These are phyloP conservation scores for Agrostemma githago DNA, from an alignment of 148 eudicot species.

Conservation along the genomic window DNA sequence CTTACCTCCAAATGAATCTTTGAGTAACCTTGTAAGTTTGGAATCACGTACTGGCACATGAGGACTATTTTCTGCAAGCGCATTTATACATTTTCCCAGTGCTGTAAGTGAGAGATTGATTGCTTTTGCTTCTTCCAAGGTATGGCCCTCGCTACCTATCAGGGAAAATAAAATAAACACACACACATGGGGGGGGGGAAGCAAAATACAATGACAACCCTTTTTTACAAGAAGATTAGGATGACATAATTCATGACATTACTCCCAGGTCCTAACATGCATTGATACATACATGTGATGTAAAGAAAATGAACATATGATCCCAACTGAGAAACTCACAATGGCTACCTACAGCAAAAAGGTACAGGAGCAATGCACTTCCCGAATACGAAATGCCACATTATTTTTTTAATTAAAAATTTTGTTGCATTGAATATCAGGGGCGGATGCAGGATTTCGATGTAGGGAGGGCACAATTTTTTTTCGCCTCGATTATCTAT, in stretches of 20 bases:
- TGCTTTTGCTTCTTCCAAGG: slow-evolving; percentile 94
- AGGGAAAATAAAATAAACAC: not conserved
- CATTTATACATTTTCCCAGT: slow-evolving; percentile 98
- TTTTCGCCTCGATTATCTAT: too few relatives aligned
- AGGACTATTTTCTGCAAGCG: slow-evolving; percentile 95
- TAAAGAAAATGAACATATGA: not conserved
- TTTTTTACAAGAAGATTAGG: not conserved
- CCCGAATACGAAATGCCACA: not conserved
- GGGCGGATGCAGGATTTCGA: too few relatives aligned
- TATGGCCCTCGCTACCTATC: slow-evolving; percentile 98
- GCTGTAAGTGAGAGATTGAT: slow-evolving; percentile 98
- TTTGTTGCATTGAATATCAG: too few relatives aligned
- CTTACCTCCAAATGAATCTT: slow-evolving; percentile 99
- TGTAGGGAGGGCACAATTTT: too few relatives aligned
- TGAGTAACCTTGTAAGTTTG: slow-evolving; percentile 94
- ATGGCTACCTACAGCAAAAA: not conserved
- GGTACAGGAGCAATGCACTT: not conserved
- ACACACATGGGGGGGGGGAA: not conserved
- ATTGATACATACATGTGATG: not conserved
- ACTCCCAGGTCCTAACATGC: not conserved
- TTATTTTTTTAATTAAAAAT: too few relatives aligned
- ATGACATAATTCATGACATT: not conserved
- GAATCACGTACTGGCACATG: slow-evolving; percentile 99
- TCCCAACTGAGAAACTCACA: not conserved
- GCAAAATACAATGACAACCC: not conserved